A percentile compares a stretch with the other conserved stretches of the same genome.
These are phyloP conservation scores for Penicillium soppii DNA, from an alignment of 495 filamentous ascomycete genomes.

Conservation along the genomic window DNA sequence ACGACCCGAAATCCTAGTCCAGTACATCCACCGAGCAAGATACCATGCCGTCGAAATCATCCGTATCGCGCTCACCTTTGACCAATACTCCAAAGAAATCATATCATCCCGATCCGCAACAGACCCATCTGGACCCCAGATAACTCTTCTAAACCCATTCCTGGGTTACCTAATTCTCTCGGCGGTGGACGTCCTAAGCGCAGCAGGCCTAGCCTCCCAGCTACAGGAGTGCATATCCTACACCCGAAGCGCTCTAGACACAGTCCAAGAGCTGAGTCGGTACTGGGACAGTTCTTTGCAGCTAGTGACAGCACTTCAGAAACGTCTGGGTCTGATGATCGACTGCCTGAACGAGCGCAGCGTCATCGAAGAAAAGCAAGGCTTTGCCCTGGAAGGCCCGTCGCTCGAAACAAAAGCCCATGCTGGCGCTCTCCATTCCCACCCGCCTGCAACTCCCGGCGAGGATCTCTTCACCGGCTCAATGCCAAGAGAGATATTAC, in stretches of 20 bases:
- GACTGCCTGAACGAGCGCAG: conserved; percentile 26
- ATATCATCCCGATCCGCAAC: conserved; percentile 17
- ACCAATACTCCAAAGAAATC: conserved; percentile 25
- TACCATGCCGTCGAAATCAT: conserved; percentile 46
- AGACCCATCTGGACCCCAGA: conserved; percentile 12
- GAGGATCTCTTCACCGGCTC: conserved; percentile 40
- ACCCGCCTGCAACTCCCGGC: conserved; percentile 7
- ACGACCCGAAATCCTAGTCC: conserved; percentile 24
- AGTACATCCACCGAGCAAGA: conserved; percentile 39
- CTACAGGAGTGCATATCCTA: conserved; percentile 45
- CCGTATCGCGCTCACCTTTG: conserved; percentile 27
- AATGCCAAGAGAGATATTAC: conserved; percentile 31
- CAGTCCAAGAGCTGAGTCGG: conserved; percentile 28
- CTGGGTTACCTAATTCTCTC: conserved; percentile 44
- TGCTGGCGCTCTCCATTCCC: conserved; percentile 14
- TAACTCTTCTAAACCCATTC: conserved; percentile 39
- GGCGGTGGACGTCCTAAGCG: conserved; percentile 48
- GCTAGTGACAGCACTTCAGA: conserved; percentile 28
- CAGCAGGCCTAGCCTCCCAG: conserved; percentile 32
- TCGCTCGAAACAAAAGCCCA: conserved; percentile 36
- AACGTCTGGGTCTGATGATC: conserved; percentile 28
- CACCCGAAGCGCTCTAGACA: conserved; percentile 44
- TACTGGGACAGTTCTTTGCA: conserved; percentile 35
- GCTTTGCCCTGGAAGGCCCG: conserved; percentile 30
- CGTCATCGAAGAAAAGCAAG: conserved; percentile 26